These are phyloP conservation scores for Tulasnella sp. DNA, from an alignment of 768 basidiomycete genomes.

Conservation along the genomic window DNA sequence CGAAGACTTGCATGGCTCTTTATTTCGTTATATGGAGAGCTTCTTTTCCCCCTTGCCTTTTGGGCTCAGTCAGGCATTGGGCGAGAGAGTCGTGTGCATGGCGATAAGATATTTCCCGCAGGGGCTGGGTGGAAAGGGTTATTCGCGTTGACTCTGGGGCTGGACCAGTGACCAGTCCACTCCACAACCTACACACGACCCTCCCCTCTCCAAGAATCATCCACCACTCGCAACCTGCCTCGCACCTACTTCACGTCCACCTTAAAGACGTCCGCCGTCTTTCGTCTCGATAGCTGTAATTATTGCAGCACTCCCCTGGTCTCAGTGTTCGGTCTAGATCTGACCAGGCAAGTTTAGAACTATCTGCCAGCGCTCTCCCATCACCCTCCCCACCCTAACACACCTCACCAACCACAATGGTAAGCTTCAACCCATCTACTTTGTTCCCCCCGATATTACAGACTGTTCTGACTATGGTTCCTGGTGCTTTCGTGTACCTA, in stretches of 20 bases:
- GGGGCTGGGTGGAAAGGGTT: too few species aligned
- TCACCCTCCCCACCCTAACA: neutral
- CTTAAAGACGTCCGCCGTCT: neutral
- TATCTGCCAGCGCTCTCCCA: neutral
- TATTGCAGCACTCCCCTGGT: neutral
- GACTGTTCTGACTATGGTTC: neutral
- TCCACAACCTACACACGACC: neutral
- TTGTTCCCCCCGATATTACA: neutral
- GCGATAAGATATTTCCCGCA: too few species aligned
- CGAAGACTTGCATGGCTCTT: neutral
- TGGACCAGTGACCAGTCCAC: neutral
- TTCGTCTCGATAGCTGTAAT: neutral
- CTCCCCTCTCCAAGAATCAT: neutral
- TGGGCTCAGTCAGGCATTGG: neutral
- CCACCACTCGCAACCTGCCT: neutral
- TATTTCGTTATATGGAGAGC: neutral
- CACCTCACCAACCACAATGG: neutral
- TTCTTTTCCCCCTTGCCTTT: neutral
- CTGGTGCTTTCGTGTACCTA: neutral
- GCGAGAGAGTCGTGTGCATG: neutral
- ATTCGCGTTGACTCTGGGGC: neutral
- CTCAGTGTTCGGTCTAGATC: neutral
- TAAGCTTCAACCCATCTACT: neutral
- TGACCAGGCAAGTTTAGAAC: neutral
- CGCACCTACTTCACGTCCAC: neutral